Base-by-base conservation (phyloP, 2,329 filamentous ascomycete genomes). In the Fonsecaea monophora region DNA sequence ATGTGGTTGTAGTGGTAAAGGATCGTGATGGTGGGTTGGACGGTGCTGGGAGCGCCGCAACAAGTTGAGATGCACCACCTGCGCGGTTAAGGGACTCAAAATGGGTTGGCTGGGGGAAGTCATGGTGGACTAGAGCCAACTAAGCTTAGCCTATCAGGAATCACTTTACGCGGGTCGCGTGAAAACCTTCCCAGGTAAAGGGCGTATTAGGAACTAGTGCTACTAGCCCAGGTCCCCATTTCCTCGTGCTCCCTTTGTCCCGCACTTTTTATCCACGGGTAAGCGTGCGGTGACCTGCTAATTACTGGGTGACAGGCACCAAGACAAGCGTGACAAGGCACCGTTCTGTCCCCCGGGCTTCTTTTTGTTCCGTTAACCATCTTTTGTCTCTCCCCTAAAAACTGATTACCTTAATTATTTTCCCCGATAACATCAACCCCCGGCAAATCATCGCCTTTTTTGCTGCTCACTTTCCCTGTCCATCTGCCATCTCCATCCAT, bases 51-150 rank as follows among this genome's bases (percentile, higher is more conserved):
- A 61, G 59, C 59, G 34, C 42, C 32, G 59, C 37, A 48, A 30
- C 18, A 21, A 48, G 40, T 60, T 48, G 57, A 60, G 40, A 60
- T 60, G 57, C 57, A 38, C 57, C 57, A 35, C 21, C 21, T 60
- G 57, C 57, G 40, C 57, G 40, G 57, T 60, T 60, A 45, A 10
- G 45, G 45, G 45, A 25, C 45, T 50, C 45, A 8, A 38, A 61
- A 53, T 61, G 32, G 34, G 59, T 61, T 61, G 59, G 59, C 59
- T 61, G 59, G 57, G 57, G 40, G 40, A 34, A 38, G 57, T n/a
- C 40, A 45, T 48, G 40, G 32, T 7, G 34, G 15, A 34, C 57
- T 60, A 50, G 32, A 32, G 30, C 40, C 40, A 50, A 34, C 45
- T 50, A n/a, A 59, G 57, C 13, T 40, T 60, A 60, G 57, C 40